Evolutionary conservation across 2,329 filamentous ascomycete species (phyloP).

Genomic region (Ophioceras dolichostomum): DNA sequence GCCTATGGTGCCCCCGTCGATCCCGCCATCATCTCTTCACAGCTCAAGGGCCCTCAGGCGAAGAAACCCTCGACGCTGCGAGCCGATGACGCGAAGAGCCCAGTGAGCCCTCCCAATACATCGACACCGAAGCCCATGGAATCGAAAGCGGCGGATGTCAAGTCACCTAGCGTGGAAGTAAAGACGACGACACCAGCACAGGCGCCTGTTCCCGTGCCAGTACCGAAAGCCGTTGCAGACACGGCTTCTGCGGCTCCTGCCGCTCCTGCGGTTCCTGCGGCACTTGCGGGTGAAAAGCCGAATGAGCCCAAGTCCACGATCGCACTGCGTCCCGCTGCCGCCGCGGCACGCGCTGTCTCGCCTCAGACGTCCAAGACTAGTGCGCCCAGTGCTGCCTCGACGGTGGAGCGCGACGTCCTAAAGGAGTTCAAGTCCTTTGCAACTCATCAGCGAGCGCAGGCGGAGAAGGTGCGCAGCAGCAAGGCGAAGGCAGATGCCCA

Average conservation of each 20-base stretch:
- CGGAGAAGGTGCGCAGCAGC: conserved; percentile 41
- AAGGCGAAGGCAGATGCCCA: conserved; percentile 69
- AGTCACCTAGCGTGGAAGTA: conserved; percentile 11
- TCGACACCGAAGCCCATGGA: conserved; percentile 11
- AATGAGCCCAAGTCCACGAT: conserved; percentile 5
- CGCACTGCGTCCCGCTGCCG: conserved; percentile 18
- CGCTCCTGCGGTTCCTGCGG: conserved; percentile 1
- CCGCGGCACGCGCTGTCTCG: conserved; percentile 26
- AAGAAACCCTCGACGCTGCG: conserved; percentile 27
- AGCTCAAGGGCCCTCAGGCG: conserved; percentile 39
- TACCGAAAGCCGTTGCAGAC: too few species aligned
- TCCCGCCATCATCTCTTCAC: conserved; percentile 83
- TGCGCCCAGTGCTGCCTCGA: conserved; percentile 43
- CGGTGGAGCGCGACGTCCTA: conserved; percentile 49
- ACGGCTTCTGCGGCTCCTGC: background rate
- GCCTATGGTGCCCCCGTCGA: conserved; percentile 70
- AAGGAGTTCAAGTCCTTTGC: conserved; percentile 55
- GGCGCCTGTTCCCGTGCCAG: too few species aligned
- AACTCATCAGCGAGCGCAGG: conserved; percentile 38
- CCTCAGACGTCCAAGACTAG: conserved; percentile 19
- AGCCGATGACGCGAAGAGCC: conserved; percentile 20
- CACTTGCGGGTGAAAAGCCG: too few species aligned
- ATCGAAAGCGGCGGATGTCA: conserved; percentile 16
- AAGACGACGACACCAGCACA: conserved; percentile 7
- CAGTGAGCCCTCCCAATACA: conserved; percentile 9